These are phyloP conservation scores for Globisporangium ultimum DNA, from an alignment of 352 stramenopile genomes.

Conservation along the genomic window DNA sequence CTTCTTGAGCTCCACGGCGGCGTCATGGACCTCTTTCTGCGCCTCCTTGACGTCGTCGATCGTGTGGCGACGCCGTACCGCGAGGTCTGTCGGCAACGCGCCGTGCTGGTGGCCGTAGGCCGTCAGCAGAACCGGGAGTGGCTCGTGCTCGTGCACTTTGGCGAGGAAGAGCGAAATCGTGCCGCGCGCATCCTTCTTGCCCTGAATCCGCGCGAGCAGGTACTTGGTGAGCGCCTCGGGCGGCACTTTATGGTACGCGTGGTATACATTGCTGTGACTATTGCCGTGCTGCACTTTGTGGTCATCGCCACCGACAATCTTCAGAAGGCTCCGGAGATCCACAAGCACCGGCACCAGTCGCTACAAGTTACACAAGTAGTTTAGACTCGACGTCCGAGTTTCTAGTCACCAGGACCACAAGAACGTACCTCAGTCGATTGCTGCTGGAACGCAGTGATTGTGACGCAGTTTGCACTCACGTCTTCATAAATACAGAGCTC, in stretches of 20 bases:
- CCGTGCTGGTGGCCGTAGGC: conserved; percentile 13
- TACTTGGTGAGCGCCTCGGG: conserved; percentile 62
- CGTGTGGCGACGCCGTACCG: conserved; percentile 67
- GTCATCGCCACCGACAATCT: conserved; percentile 32
- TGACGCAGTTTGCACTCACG: conserved; percentile 57
- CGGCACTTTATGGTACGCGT: conserved; percentile 13
- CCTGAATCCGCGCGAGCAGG: conserved; percentile 68
- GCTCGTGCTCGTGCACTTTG: conserved; percentile 64
- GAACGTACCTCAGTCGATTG: conserved; percentile 25
- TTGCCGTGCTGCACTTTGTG: conserved; percentile 1
- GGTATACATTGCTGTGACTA: neutral
- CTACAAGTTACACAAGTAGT: conserved; percentile 3
- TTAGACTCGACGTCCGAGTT: no score
- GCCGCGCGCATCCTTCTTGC: conserved; percentile 39
- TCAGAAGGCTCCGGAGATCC: conserved; percentile 47
- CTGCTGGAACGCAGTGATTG: conserved; percentile 62
- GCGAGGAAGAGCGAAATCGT: conserved; percentile 55
- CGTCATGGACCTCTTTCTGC: conserved; percentile 66
- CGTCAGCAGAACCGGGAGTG: conserved; percentile 45
- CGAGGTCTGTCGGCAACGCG: conserved; percentile 43
- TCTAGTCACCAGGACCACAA: no score
- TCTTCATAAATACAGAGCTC: conserved; percentile 86
- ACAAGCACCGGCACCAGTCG: conserved; percentile 51
- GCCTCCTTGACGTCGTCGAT: conserved; percentile 77
- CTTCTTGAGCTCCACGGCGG: conserved; percentile 69